Evolutionary conservation across 169 alveolate genomes (phyloP), one percentile per base, ranked within the genome.

Genomic region (Cryptosporidium ubiquitum): DNA sequence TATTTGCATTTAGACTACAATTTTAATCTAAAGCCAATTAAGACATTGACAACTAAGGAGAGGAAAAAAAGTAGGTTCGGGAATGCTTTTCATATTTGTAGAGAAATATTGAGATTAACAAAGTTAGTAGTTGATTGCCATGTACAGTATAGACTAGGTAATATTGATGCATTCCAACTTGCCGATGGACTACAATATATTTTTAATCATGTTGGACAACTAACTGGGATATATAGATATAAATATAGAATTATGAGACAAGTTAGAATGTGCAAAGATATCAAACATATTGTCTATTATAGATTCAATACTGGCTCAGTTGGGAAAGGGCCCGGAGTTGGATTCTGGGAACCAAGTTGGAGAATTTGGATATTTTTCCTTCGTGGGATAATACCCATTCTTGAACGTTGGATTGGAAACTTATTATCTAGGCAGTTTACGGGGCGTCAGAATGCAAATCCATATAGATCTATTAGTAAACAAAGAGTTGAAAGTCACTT

Each of bases 261-360:
- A 92, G 96, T 95, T 14, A 95, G 99, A 73, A 98, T 98, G 99
- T 98, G 99, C 92, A 99, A 99, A 92, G 99, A 99, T 94, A 94
- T 98, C 64, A 99, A 99, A 93, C 99, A 99, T 93, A 93, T 99
- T 91, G 96, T 99, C 31, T 98, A 99, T 94, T 98, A 99, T 96
- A 94, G 99, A 70, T 99, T 99, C 92, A 98, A 99, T 91, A 98
- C 99, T 5, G 99, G 99, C 0, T 99, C 99, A 5, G 99, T 99
- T 26, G 99, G 99, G n/a, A 98, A 99, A 93, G 99, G 99, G 2
- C 99, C 99, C 16, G 99, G 99, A 57, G 98, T 99, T 68, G 99
- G 99, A 4, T 97, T 99, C 91, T 99, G 99, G 99, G 99, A 94
- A 84, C 98, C 99, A 0, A 97, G 98, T 70, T 99, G 99, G 99